These are phyloP conservation scores for Ogataea hybrid DNA, from an alignment of 1,139 yeast genomes.

Conservation along the genomic window DNA sequence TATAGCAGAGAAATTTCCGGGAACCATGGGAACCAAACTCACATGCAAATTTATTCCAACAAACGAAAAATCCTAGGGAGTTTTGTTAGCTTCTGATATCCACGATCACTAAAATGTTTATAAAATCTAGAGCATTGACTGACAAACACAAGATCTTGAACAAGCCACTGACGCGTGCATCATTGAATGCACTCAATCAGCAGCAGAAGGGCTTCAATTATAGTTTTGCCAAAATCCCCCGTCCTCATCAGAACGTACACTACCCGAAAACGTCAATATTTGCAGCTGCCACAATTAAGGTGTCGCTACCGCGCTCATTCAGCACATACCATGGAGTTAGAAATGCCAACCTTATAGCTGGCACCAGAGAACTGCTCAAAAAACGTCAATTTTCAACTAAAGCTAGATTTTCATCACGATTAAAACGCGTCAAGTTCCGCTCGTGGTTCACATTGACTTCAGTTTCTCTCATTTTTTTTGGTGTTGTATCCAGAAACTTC, in stretches of 20 bases:
- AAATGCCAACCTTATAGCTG: slow-evolving; percentile 36
- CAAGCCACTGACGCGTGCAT: slow-evolving; percentile 28
- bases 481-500: slow-evolving; percentile 51
- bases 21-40: not conserved
- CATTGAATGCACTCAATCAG: slow-evolving; percentile 18
- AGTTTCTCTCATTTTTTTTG: slow-evolving; percentile 60
- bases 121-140: not conserved
- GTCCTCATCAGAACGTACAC: slow-evolving; percentile 61
- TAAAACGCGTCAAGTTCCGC: slow-evolving; percentile 46
- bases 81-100: too few species aligned
- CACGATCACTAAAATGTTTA: not conserved
- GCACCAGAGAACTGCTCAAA: slow-evolving; percentile 17
- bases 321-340: slow-evolving; percentile 23
- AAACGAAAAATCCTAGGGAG: slow-evolving; percentile 1
- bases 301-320: slow-evolving; percentile 14
- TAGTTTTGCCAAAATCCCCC: slow-evolving; percentile 58
- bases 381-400: slow-evolving; percentile 9
- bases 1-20: too few species aligned
- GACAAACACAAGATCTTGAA: slow-evolving; percentile 5
- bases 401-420: slow-evolving; percentile 7
- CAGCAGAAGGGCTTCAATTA: slow-evolving; percentile 34
- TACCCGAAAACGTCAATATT: slow-evolving; percentile 37
- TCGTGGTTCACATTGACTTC: slow-evolving; percentile 73
- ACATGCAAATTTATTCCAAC: slow-evolving; percentile 6
- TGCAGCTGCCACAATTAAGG: slow-evolving; percentile 27